Percentiles rank a stretch among this genome's conserved stretches.
phyloP scores from a whole-genome alignment of 371 early-diverging fungal genomes.

The Mortierella sp. region DNA sequence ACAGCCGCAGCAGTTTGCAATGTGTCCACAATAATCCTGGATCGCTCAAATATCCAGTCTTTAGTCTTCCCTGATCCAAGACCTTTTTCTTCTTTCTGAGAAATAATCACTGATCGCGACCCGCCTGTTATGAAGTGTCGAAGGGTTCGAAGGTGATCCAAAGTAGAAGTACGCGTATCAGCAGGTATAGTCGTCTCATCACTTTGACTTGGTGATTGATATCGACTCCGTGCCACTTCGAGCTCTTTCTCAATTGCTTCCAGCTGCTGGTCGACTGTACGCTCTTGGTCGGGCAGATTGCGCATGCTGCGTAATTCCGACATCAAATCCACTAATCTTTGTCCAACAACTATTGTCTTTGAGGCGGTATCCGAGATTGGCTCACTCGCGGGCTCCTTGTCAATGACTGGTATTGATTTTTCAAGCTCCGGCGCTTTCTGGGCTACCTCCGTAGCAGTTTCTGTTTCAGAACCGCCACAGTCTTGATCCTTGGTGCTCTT shows the following conservation, averaged over 20 bases:
- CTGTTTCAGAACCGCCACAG: not conserved
- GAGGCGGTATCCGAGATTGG: not conserved
- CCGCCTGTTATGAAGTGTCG: slow-evolving; percentile 27
- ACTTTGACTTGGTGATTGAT: not conserved
- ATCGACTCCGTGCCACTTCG: slow-evolving; percentile 13
- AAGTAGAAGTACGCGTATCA: slow-evolving; percentile 1
- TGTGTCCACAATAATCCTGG: slow-evolving; percentile 26
- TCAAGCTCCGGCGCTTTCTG: not conserved
- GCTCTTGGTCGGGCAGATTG: slow-evolving; percentile 7
- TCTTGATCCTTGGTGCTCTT: not conserved
- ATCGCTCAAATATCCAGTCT: slow-evolving; percentile 47
- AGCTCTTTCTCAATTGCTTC: slow-evolving; percentile 40
- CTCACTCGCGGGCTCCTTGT: not conserved
- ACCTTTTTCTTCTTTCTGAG: slow-evolving; percentile 39
- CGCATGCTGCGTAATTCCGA: slow-evolving; percentile 32
- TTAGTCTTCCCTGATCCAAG: slow-evolving; percentile 46
- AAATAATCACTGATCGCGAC: slow-evolving; percentile 20
- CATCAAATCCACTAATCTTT: slow-evolving; percentile 24
- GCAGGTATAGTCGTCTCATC: not conserved
- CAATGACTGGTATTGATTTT: not conserved
- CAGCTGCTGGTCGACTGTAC: slow-evolving; percentile 28
- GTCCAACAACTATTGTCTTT: not conserved
- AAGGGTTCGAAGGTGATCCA: slow-evolving; percentile 35
- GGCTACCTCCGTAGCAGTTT: not conserved
- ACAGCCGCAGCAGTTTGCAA: slow-evolving; percentile 1